phyloP scores from a whole-genome alignment of 139 green algal genomes.

The Volvox africanus region DNA sequence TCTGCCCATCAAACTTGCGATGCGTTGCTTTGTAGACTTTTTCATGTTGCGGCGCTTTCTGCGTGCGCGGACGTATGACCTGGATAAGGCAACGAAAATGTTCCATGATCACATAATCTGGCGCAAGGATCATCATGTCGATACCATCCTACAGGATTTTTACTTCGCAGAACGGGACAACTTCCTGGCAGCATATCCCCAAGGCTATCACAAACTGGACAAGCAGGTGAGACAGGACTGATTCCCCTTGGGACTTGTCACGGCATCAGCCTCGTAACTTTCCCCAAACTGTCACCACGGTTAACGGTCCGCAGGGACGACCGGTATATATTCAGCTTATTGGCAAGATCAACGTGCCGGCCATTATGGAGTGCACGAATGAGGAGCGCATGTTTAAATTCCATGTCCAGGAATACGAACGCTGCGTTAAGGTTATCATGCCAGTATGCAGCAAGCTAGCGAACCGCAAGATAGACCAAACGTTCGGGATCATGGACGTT shows the following conservation, averaged over 20 bases:
- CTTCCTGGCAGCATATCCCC: conserved; percentile 92
- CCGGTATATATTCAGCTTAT: conserved; percentile 93
- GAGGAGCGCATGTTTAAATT: conserved; percentile 94
- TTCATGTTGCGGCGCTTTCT: conserved; percentile 31
- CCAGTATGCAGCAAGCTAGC: conserved; percentile 80
- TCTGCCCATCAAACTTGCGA: neutral
- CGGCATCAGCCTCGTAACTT: neutral
- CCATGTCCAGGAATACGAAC: conserved; percentile 86
- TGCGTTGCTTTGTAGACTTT: neutral
- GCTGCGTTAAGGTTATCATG: conserved; percentile 87
- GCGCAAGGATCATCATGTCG: conserved; percentile 72
- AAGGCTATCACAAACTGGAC: conserved; percentile 82
- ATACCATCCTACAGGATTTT: conserved; percentile 88
- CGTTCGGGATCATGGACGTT: conserved; percentile 93
- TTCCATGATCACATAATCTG: conserved; percentile 63
- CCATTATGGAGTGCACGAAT: conserved; percentile 82
- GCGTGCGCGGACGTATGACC: conserved; percentile 25
- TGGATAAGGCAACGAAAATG: conserved; percentile 57
- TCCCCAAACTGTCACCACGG: neutral
- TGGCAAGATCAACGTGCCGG: conserved; percentile 82
- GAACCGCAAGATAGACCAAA: conserved; percentile 83
- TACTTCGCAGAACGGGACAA: conserved; percentile 88
- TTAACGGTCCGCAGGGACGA: conserved; percentile 71
- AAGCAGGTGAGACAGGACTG: conserved; percentile 60
- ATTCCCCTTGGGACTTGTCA: neutral